Evolutionary conservation across 306 rosid genomes (phyloP).

Genomic region (Cucurbita ficifolia): DNA sequence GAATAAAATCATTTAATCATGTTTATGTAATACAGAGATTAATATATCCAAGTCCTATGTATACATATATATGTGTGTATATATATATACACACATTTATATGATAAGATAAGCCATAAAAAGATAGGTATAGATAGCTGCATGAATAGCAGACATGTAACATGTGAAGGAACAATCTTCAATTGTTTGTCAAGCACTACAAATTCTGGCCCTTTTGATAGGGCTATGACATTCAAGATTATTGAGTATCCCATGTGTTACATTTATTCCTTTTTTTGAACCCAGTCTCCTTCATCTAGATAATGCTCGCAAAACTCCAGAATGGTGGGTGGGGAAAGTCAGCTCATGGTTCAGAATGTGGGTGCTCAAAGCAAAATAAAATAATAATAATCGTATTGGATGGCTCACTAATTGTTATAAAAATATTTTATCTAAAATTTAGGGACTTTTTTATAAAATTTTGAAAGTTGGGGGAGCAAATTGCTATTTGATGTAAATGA

Average conservation of each 20-base stretch:
- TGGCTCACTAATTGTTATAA: neutral
- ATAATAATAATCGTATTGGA: neutral
- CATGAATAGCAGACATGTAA: conserved; percentile 1
- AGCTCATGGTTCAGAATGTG: neutral
- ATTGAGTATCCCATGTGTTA: conserved; percentile 6
- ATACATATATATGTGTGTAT: neutral
- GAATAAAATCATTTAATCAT: neutral
- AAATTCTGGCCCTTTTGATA: conserved; percentile 8
- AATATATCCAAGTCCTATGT: neutral
- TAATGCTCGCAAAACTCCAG: neutral
- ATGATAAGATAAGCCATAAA: neutral
- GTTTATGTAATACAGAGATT: neutral
- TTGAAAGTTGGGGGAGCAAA: too few species aligned
- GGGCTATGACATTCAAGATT: conserved; percentile 3
- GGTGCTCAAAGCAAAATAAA: neutral
- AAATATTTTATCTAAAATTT: too few species aligned
- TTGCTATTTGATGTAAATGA: too few species aligned
- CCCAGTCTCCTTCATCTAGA: neutral
- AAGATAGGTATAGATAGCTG: neutral
- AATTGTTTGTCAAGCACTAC: neutral
- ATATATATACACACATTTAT: neutral
- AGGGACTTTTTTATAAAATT: too few species aligned
- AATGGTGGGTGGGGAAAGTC: neutral
- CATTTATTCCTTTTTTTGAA: neutral
- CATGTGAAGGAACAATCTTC: conserved; percentile 6